Conservation (phyloP, 306 rosid species). For the Quercus variabilis region DNA sequence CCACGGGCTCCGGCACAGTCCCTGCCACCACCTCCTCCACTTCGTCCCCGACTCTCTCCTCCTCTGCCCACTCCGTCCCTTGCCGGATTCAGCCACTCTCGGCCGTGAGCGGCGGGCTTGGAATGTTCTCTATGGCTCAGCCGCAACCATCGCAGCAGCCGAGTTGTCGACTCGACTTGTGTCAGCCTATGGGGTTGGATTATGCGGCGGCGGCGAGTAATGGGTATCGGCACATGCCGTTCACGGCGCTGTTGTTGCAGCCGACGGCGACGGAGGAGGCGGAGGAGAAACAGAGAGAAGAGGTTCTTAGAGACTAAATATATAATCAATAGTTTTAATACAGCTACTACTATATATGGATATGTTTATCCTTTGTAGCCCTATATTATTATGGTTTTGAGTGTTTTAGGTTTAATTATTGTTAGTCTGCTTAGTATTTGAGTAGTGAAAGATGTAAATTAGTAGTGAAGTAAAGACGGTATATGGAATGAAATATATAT, state of each 20-base stretch:
- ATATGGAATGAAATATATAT: slow-evolving; percentile 6
- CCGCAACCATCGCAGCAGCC: slow-evolving; percentile 33
- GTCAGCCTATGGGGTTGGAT: slow-evolving; percentile 51
- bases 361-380: not conserved
- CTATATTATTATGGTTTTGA: not conserved
- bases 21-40: slow-evolving; percentile 52
- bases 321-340: slow-evolving; percentile 21
- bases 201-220: slow-evolving; percentile 27
- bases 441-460: slow-evolving; percentile 26
- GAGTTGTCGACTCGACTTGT: slow-evolving; percentile 59
- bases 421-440: not conserved
- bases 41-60: slow-evolving; percentile 9
- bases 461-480: not conserved
- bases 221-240: slow-evolving; percentile 72
- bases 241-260: slow-evolving; percentile 80
- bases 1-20: slow-evolving; percentile 75
- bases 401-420: not conserved
- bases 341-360: not conserved
- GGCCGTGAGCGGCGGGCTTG: slow-evolving; percentile 20
- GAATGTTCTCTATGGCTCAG: slow-evolving; percentile 35
- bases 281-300: slow-evolving; percentile 52
- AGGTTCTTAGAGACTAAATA: slow-evolving; percentile 27
- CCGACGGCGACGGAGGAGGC: slow-evolving; percentile 40
- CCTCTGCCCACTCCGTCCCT: slow-evolving; percentile 36
- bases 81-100: slow-evolving; percentile 40